Base-by-base conservation (phyloP, 1,284 basidiomycete genomes). In the Ceratobasidium sp. region DNA sequence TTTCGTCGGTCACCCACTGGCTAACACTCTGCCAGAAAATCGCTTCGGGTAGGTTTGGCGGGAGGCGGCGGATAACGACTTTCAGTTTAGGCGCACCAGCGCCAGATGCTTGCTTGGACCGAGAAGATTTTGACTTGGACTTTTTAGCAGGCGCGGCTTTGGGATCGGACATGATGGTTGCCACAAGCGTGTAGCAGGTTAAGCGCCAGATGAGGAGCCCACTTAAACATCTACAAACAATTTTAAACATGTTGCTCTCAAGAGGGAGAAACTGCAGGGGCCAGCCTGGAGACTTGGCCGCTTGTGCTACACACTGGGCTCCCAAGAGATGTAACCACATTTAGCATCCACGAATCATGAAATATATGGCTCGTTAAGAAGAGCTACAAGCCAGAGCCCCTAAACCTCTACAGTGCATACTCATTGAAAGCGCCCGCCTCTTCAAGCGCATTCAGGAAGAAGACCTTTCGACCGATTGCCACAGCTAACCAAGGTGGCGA, bases 21-120 rank as follows among this genome's bases (percentile, higher is more conserved):
- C 91, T 87, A 3, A 97, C 95, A 78, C 93, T 95, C 80, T 92
- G 89, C 97, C 97, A 99, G 84, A 99, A 99, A 68, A 97, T 86
- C 0, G 91, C 90, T 81, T 96, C 96, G 1, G 97, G 97, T 0
- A 99, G 86, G 80, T 96, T 96, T 9, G 97, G 93, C 0, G 97
- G 97, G 7, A 99, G 87, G 32, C 95, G 86, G 43, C 97, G 91
- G 29, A 99, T 91, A 79, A 98, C 89, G 32, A 92, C 92, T 87
- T 99, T 99, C 82, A 96, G 88, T 37, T 66, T 76, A 77, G 80
- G 15, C 37, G 79, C 77, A 29, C 54, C 66, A n/a, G 19, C 44
- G 7, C 54, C 40, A 15, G 74, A 66, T 32, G 74, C 34, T 46
- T 76, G 74, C 34, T 76, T 76, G 9, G 74, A 57, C 15, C 65